A percentile compares a stretch with the other conserved stretches of the same genome.
These are phyloP conservation scores for Phytophthora pini DNA, from an alignment of 352 stramenopile species.

Conservation along the genomic window DNA sequence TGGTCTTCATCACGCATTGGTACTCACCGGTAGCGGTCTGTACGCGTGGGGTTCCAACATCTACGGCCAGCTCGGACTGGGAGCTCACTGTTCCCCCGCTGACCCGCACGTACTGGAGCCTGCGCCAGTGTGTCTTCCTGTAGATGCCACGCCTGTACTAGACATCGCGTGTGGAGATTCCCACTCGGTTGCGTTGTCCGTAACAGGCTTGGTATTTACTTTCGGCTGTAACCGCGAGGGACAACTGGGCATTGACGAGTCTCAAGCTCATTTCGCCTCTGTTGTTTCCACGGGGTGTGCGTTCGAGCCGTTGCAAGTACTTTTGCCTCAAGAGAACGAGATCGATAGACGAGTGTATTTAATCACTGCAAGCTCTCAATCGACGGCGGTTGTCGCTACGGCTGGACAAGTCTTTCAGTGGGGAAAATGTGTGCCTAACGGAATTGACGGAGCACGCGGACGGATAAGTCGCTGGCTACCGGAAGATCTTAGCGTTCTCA, in stretches of 20 bases:
- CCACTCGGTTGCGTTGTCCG: conserved; percentile 70
- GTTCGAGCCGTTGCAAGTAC: conserved; percentile 21
- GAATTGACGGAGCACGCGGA: conserved; percentile 41
- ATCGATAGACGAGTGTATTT: conserved; percentile 26
- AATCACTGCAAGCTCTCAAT: conserved; percentile 37
- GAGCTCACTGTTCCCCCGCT: conserved; percentile 25
- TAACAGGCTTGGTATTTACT: conserved; percentile 48
- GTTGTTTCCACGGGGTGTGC: conserved; percentile 24
- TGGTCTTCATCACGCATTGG: conserved; percentile 51
- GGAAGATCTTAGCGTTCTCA: conserved; percentile 24
- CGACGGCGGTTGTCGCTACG: conserved; percentile 32
- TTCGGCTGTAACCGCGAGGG: conserved; percentile 79
- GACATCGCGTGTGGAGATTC: conserved; percentile 70
- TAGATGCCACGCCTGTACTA: conserved; percentile 17
- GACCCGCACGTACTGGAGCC: conserved; percentile 36
- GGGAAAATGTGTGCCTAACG: conserved; percentile 41
- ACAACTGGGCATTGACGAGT: conserved; percentile 66
- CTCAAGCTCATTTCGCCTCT: neutral
- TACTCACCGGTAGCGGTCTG: conserved; percentile 37
- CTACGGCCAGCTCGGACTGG: conserved; percentile 68
- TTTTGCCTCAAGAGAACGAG: conserved; percentile 5
- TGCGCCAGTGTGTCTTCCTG: conserved; percentile 24
- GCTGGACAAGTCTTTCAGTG: conserved; percentile 44
- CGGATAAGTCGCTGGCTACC: conserved; percentile 36
- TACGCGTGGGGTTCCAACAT: conserved; percentile 74